Percentiles rank a stretch among this genome's conserved stretches.
phyloP scores from a whole-genome alignment of 352 stramenopile genomes.

The Pythium angustatum region DNA sequence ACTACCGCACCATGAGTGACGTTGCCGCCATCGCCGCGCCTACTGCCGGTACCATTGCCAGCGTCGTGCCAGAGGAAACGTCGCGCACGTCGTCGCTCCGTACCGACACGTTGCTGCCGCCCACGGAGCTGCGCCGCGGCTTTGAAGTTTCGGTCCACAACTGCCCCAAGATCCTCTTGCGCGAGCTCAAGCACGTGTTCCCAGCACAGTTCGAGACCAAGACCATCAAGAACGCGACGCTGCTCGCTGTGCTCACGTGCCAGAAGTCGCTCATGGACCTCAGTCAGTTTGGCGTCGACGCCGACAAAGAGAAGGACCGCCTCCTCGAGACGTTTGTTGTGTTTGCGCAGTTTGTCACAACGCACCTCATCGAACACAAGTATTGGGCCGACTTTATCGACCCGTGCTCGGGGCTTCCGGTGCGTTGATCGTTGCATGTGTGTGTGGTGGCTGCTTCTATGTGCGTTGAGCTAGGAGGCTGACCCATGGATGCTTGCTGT shows the following conservation, averaged over 20 bases:
- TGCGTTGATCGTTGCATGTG: conserved; percentile 29
- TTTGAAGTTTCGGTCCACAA: conserved; percentile 84
- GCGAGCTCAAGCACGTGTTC: conserved; percentile 85
- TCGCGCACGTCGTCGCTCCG: conserved; percentile 12
- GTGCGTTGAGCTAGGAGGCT: neutral
- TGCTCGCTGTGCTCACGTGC: conserved; percentile 93
- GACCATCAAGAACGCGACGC: conserved; percentile 34
- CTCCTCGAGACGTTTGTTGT: conserved; percentile 95
- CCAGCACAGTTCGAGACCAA: conserved; percentile 48
- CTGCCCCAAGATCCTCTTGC: conserved; percentile 68
- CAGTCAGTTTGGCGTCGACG: conserved; percentile 92
- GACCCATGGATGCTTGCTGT: neutral
- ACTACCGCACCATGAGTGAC: neutral
- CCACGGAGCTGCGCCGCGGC: conserved; percentile 55
- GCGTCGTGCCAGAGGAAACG: neutral
- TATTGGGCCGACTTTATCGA: conserved; percentile 98
- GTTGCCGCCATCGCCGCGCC: neutral
- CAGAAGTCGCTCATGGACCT: conserved; percentile 94
- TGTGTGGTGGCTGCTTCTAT: neutral
- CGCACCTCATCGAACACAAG: conserved; percentile 66
- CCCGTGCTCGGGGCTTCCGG: conserved; percentile 94
- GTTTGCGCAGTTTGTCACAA: conserved; percentile 89
- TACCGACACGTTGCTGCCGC: conserved; percentile 47
- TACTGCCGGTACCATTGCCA: neutral
- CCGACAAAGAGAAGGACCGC: conserved; percentile 95